Evolutionary conservation across 2,329 filamentous ascomycete species (phyloP).

Genomic region (Tricladium varicosporioides): DNA sequence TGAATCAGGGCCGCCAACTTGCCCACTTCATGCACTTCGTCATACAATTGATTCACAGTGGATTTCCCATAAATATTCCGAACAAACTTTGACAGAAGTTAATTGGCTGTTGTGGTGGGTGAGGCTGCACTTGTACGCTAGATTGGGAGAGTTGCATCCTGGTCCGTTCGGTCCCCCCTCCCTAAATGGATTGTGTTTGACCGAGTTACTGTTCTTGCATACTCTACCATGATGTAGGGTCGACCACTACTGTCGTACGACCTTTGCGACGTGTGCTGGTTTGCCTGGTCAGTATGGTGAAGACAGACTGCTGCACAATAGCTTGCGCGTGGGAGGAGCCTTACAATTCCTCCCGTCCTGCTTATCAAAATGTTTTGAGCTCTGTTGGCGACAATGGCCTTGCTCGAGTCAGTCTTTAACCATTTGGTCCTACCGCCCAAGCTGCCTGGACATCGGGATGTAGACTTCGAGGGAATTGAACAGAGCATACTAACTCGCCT

Average conservation of each 20-base stretch:
- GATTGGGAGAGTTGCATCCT: not conserved
- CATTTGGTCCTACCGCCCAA: slow-evolving; percentile 44
- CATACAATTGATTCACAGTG: not conserved
- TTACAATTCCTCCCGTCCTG: slow-evolving; percentile 1
- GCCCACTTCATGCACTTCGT: not conserved
- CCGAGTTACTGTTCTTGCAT: slow-evolving; percentile 1
- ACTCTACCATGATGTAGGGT: not conserved
- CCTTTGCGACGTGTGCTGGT: not conserved
- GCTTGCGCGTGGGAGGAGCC: slow-evolving; percentile 1
- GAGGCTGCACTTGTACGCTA: slow-evolving; percentile 1
- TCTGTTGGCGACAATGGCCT: slow-evolving; percentile 7
- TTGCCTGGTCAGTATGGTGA: not conserved
- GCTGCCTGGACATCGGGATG: slow-evolving; percentile 38
- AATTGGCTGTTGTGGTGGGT: slow-evolving; percentile 2
- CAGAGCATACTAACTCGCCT: slow-evolving; percentile 30
- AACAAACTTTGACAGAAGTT: not conserved
- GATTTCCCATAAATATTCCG: not conserved
- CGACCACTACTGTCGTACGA: slow-evolving; percentile 4
- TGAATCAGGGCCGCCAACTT: not conserved
- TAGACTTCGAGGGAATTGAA: slow-evolving; percentile 31
- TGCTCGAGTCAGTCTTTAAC: slow-evolving; percentile 34
- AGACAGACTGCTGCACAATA: slow-evolving; percentile 1
- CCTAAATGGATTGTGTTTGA: slow-evolving; percentile 7
- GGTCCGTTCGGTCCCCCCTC: slow-evolving; percentile 1
- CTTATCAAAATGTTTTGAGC: slow-evolving; percentile 3